A percentile compares a stretch with the other conserved stretches of the same genome.
Conservation (phyloP, 2,329 filamentous ascomycete genomes). For the Zymoseptoria passerinii region DNA sequence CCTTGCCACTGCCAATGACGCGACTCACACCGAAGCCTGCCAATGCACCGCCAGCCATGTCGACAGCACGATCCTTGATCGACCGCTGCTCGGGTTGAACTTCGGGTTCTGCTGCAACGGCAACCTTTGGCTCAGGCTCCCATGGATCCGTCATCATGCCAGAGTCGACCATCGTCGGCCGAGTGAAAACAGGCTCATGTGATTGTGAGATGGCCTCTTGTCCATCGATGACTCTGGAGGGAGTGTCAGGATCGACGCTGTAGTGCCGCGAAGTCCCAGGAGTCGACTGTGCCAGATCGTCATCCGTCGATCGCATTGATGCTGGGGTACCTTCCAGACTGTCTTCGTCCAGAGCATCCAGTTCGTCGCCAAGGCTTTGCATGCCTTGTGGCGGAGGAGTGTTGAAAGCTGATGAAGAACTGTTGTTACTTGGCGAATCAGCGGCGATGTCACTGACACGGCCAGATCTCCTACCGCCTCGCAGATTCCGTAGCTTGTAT, state of each 20-base stretch:
- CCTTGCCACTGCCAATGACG: slow-evolving; percentile 7
- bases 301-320: slow-evolving; percentile 11
- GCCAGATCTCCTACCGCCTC: slow-evolving; percentile 43
- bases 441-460: slow-evolving; percentile 39
- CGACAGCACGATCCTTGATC: slow-evolving; percentile 19
- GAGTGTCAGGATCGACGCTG: slow-evolving; percentile 34
- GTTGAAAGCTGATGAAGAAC: slow-evolving; percentile 26
- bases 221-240: slow-evolving; percentile 6
- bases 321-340: slow-evolving; percentile 44
- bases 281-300: slow-evolving; percentile 9
- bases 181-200: not conserved
- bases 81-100: slow-evolving; percentile 5
- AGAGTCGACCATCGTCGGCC: slow-evolving; percentile 48
- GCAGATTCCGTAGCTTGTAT: slow-evolving; percentile 63
- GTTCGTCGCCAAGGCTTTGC: slow-evolving; percentile 84
- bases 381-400: slow-evolving; percentile 41
- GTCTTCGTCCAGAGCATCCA: slow-evolving; percentile 66
- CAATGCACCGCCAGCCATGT: slow-evolving; percentile 26
- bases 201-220: not conserved
- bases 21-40: slow-evolving; percentile 30
- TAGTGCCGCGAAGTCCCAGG: slow-evolving; percentile 17
- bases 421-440: slow-evolving; percentile 19
- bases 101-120: not conserved
- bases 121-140: slow-evolving; percentile 30
- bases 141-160: slow-evolving; percentile 56